A percentile compares a stretch with the other conserved stretches of the same genome.
Conservation (phyloP, 257 asterid genomes). For the Lantana camara region DNA sequence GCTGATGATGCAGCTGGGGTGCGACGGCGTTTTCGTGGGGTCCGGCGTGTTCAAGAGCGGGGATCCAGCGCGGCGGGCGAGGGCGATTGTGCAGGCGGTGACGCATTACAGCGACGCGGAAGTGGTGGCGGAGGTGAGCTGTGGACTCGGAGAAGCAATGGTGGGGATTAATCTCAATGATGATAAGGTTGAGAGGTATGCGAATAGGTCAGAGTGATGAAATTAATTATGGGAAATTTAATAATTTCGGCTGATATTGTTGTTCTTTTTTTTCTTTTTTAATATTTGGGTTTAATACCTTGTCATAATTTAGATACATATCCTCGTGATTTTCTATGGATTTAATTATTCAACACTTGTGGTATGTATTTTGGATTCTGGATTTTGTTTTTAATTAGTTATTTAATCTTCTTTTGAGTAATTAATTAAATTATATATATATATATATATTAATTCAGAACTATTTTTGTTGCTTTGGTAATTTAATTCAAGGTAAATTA, state of each 20-base stretch:
- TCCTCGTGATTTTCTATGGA: neutral
- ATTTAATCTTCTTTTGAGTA: too few relatives aligned
- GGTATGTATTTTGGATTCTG: too few relatives aligned
- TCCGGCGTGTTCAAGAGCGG: constrained; percentile 92
- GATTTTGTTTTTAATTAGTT: too few relatives aligned
- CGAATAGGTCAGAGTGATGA: constrained; percentile 69
- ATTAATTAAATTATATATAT: too few relatives aligned
- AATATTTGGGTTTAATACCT: neutral
- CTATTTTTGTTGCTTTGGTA: too few relatives aligned
- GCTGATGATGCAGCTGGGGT: constrained; percentile 87
- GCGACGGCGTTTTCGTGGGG: constrained; percentile 89
- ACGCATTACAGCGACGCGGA: constrained; percentile 80
- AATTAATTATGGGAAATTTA: neutral
- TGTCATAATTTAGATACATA: constrained; percentile 20
- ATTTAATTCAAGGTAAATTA: too few relatives aligned
- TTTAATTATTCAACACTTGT: neutral
- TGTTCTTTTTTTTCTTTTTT: neutral
- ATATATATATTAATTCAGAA: too few relatives aligned
- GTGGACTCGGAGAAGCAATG: constrained; percentile 88
- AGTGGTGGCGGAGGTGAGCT: constrained; percentile 75
- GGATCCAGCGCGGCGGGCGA: constrained; percentile 73
- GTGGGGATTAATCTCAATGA: constrained; percentile 83
- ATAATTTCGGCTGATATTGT: constrained; percentile 1
- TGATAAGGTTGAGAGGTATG: constrained; percentile 79
- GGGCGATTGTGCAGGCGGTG: constrained; percentile 88